Percentiles rank a stretch among this genome's conserved stretches.
Evolutionary conservation across 352 stramenopile species (phyloP).

Genomic region (Phytophthora citrophthora): DNA sequence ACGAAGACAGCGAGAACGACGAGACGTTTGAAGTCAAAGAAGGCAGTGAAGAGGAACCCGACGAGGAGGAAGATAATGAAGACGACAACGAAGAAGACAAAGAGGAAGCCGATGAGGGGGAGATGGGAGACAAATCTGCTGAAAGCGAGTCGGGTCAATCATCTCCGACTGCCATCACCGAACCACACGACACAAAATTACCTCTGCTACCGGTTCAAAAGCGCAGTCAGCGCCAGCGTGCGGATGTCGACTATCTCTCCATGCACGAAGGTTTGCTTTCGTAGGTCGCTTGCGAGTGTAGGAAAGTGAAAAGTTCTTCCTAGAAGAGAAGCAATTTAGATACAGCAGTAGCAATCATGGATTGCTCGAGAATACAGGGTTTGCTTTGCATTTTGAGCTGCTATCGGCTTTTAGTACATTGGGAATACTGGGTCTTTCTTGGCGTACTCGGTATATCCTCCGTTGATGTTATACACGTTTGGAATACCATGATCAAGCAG

Average conservation of each 20-base stretch:
- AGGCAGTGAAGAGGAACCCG: conserved; percentile 38
- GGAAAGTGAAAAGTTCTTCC: conserved; percentile 7
- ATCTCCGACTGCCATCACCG: conserved; percentile 33
- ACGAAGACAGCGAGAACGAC: conserved; percentile 62
- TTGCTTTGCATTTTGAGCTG: conserved; percentile 4
- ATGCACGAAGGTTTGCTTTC: conserved; percentile 64
- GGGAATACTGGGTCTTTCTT: conserved; percentile 62
- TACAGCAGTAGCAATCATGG: conserved; percentile 17
- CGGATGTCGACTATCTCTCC: conserved; percentile 59
- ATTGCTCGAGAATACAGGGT: conserved; percentile 32
- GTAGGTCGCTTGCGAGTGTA: conserved; percentile 6
- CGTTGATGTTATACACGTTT: conserved; percentile 67
- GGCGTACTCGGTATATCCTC: conserved; percentile 75
- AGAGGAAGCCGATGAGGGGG: not conserved
- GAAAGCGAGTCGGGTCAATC: conserved; percentile 18
- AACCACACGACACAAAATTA: conserved; percentile 18
- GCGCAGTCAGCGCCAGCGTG: conserved; percentile 31
- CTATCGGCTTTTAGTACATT: conserved; percentile 61
- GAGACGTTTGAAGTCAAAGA: conserved; percentile 59
- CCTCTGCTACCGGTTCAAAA: conserved; percentile 18
- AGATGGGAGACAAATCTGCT: conserved; percentile 15
- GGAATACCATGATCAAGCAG: conserved; percentile 49
- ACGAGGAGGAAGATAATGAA: conserved; percentile 42
- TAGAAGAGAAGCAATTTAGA: conserved; percentile 25
- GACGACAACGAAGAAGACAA: conserved; percentile 29